Conservation (phyloP, 1,284 basidiomycete genomes). For the Lentinula novae-zelandiae region DNA sequence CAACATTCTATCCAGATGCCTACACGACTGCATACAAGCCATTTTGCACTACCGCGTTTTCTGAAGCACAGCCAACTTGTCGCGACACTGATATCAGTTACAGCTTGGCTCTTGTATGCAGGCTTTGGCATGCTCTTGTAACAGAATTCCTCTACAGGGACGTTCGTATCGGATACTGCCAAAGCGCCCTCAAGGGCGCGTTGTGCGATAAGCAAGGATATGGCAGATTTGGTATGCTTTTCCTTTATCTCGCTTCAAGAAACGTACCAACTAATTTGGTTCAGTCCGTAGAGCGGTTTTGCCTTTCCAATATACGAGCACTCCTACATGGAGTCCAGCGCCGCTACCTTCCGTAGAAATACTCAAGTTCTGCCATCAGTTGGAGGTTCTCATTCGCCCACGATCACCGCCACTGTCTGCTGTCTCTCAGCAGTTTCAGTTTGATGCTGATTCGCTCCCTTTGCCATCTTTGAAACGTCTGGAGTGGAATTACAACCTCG, state of each 20-base stretch:
- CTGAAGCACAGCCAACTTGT: neutral
- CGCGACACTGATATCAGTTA: conserved; percentile 26
- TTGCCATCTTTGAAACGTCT: conserved; percentile 54
- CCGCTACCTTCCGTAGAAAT: conserved; percentile 36
- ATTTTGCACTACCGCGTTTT: conserved; percentile 28
- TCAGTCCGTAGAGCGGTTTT: conserved; percentile 53
- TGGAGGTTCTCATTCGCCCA: conserved; percentile 57
- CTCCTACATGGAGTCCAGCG: conserved; percentile 27
- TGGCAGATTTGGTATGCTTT: conserved; percentile 29
- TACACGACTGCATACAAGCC: conserved; percentile 33
- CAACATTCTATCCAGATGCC: conserved; percentile 27
- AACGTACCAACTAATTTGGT: conserved; percentile 1
- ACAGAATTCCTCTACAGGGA: conserved; percentile 50
- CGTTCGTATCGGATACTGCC: conserved; percentile 36
- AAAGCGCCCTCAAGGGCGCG: conserved; percentile 27
- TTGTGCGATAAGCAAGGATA: conserved; percentile 24
- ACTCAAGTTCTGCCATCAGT: conserved; percentile 42
- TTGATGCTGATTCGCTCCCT: conserved; percentile 40
- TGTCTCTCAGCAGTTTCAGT: conserved; percentile 44
- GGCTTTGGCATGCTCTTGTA: conserved; percentile 46
- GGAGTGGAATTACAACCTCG: conserved; percentile 63
- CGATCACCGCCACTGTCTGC: conserved; percentile 16
- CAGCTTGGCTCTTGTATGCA: conserved; percentile 51
- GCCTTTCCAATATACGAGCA: conserved; percentile 51
- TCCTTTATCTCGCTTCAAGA: neutral